Percentiles rank a stretch among this genome's conserved stretches.
Evolutionary conservation across 208 protist genomes (phyloP).

Genomic region (Crithidia fasciculata): DNA sequence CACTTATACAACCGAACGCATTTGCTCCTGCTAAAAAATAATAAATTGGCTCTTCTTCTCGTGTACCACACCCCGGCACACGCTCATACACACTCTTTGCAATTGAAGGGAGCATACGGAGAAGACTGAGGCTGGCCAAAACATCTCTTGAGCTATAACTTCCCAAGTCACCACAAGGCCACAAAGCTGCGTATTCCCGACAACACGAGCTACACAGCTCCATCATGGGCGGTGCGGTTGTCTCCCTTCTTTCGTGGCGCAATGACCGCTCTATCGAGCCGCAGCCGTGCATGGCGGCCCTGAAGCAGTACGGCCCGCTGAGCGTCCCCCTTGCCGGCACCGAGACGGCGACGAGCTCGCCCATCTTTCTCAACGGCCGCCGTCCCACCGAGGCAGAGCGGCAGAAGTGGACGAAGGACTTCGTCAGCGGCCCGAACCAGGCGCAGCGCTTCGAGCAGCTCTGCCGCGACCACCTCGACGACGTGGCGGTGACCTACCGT

Average conservation of each 20-base stretch:
- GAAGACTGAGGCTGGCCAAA: too few species aligned
- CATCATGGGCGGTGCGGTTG: background rate
- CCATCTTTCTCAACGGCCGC: conserved; percentile 54
- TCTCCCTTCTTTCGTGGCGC: background rate
- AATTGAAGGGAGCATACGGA: too few species aligned
- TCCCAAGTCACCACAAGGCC: too few species aligned
- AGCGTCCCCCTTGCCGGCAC: conserved; percentile 44
- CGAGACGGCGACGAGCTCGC: conserved; percentile 46
- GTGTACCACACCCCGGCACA: too few species aligned
- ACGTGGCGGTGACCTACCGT: conserved; percentile 49
- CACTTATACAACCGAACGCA: too few species aligned
- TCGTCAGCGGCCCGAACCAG: conserved; percentile 35
- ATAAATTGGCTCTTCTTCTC: too few species aligned
- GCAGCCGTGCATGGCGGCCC: background rate
- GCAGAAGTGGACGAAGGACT: conserved; percentile 4
- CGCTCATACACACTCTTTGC: too few species aligned
- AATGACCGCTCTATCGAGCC: background rate
- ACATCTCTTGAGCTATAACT: too few species aligned
- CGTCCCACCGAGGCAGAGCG: conserved; percentile 16
- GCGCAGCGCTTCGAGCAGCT: conserved; percentile 37
- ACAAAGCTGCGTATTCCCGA: background rate
- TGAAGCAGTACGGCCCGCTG: conserved; percentile 33
- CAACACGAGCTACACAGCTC: background rate
- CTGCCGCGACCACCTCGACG: conserved; percentile 26
- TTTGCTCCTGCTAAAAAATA: too few species aligned